Percentiles rank a stretch among this genome's conserved stretches.
Conservation (phyloP, 2,329 filamentous ascomycete genomes). For the Ophiostoma australiae region DNA sequence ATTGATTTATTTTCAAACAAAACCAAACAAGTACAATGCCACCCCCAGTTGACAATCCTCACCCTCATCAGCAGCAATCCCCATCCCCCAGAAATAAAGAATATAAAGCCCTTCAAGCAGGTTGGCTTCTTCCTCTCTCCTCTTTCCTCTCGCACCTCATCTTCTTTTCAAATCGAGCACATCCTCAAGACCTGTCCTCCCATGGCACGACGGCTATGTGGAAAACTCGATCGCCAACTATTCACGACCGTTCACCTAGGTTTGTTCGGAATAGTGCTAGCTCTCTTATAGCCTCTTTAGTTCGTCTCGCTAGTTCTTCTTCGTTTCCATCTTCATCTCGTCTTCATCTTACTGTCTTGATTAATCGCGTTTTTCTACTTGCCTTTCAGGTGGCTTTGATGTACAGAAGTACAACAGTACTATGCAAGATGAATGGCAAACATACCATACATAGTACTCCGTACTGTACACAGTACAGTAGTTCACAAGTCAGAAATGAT, state of each 20-base stretch:
- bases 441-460: neutral
- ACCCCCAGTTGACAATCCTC: no score
- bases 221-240: neutral
- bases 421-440: no score
- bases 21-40: no score
- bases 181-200: neutral
- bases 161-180: neutral
- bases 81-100: no score
- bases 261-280: neutral
- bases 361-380: neutral
- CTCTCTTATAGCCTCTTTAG: neutral
- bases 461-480: neutral
- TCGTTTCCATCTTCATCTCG: no score
- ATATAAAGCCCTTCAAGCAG: neutral
- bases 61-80: no score
- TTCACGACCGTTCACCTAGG: neutral
- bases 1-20: no score
- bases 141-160: neutral
- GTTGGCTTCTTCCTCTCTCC: neutral
- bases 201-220: neutral
- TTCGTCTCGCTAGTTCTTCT: neutral
- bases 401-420: neutral
- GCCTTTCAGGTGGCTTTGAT: neutral
- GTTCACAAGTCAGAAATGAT: neutral
- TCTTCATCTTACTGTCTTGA: constrained; percentile 1